Percentiles rank a stretch among this genome's conserved stretches.
These are phyloP conservation scores for Podospora bellae-mahoneyi DNA, from an alignment of 495 filamentous ascomycete genomes.

Conservation along the genomic window DNA sequence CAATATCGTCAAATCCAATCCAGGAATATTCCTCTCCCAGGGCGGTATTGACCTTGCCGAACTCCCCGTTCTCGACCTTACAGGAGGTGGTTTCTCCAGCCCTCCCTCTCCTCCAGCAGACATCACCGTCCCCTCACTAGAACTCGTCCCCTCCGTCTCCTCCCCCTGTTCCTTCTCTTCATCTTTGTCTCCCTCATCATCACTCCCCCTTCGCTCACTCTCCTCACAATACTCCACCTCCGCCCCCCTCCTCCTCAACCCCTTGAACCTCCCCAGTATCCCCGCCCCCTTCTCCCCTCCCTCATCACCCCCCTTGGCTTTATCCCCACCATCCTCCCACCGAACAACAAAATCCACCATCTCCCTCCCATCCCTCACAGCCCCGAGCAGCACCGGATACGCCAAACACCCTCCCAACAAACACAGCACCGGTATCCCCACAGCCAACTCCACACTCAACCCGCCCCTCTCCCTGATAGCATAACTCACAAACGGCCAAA, in stretches of 20 bases:
- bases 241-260: background rate
- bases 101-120: no score
- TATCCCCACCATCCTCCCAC: background rate
- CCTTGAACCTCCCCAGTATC: background rate
- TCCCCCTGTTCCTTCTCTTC: background rate
- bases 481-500: slow-evolving; percentile 62
- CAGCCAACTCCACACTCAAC: slow-evolving; percentile 34
- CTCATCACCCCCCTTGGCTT: background rate
- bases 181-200: background rate
- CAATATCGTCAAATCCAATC: slow-evolving; percentile 19
- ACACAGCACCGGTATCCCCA: slow-evolving; percentile 36
- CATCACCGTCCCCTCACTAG: background rate
- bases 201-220: background rate
- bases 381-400: slow-evolving; percentile 37
- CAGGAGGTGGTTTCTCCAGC: background rate
- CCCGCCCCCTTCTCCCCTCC: background rate
- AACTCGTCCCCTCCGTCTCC: background rate
- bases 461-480: slow-evolving; percentile 28
- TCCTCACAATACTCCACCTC: slow-evolving; percentile 3
- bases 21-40: slow-evolving; percentile 15
- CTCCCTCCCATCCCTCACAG: slow-evolving; percentile 35
- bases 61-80: background rate
- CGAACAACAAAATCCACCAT: slow-evolving; percentile 33
- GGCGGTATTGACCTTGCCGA: slow-evolving; percentile 6
- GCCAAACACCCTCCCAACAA: slow-evolving; percentile 34